phyloP scores from a whole-genome alignment of 2,329 filamentous ascomycete genomes.

The Fonsecaea monophora region DNA sequence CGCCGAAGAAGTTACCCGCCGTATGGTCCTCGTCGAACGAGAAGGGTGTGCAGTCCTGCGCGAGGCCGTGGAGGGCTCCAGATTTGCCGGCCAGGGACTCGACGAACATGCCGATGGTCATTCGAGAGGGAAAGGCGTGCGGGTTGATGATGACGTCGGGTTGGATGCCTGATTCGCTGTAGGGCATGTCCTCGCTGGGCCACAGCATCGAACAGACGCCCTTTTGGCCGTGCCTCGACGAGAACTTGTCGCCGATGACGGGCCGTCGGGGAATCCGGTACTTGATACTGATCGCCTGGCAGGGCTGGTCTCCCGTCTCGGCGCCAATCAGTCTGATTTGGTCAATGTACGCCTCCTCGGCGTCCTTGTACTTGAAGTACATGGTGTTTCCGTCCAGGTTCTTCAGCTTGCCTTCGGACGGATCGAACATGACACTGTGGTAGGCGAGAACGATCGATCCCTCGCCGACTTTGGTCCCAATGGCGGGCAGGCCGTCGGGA shows the following conservation, averaged over 20 bases:
- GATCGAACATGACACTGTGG: conserved; percentile 82
- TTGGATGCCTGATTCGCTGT: conserved; percentile 94
- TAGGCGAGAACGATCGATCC: conserved; percentile 88
- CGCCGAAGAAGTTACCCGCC: conserved; percentile 91
- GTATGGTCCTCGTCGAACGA: conserved; percentile 91
- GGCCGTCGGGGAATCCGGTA: conserved; percentile 88
- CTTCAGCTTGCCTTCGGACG: conserved; percentile 72
- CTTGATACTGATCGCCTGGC: conserved; percentile 90
- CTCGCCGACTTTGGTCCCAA: conserved; percentile 78
- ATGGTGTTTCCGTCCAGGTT: conserved; percentile 87
- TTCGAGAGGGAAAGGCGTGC: conserved; percentile 97
- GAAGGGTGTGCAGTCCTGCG: conserved; percentile 95
- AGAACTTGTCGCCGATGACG: conserved; percentile 98
- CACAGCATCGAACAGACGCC: conserved; percentile 96
- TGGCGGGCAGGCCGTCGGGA: conserved; percentile 81
- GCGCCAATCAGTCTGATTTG: conserved; percentile 89
- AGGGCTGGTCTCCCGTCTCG: conserved; percentile 80
- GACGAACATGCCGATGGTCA: conserved; percentile 99
- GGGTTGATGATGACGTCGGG: conserved; percentile 99
- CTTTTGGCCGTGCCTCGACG: conserved; percentile 96
- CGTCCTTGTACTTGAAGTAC: conserved; percentile 93
- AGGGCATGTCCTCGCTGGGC: conserved; percentile 92
- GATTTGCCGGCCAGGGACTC: conserved; percentile 96
- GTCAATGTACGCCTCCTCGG: conserved; percentile 86
- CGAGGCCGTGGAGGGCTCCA: conserved; percentile 90